Conservation (phyloP, 352 stramenopile genomes). For the Phytophthora rubi region DNA sequence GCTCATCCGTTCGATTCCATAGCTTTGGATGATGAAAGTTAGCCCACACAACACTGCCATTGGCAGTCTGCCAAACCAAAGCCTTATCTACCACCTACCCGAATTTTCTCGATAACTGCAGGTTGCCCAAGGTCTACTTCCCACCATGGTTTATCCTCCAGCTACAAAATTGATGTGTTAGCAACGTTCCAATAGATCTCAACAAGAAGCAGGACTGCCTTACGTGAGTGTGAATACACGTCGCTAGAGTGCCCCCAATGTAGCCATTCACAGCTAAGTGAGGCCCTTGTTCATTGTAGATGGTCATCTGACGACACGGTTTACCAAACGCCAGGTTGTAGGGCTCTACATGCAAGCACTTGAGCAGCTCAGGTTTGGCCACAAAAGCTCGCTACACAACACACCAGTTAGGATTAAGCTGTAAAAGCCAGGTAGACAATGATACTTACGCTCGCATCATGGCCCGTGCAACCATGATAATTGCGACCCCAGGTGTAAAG, state of each 20-base stretch:
- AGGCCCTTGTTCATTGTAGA: constrained; percentile 91
- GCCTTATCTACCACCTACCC: constrained; percentile 34
- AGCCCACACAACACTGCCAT: neutral
- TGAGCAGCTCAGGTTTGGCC: constrained; percentile 72
- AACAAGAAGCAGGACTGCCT: constrained; percentile 1
- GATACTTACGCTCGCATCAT: constrained; percentile 47
- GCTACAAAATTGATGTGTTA: constrained; percentile 26
- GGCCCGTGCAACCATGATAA: constrained; percentile 89
- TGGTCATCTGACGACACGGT: constrained; percentile 80
- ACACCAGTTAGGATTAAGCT: too few species aligned
- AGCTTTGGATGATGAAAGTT: constrained; percentile 56
- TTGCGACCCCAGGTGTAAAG: constrained; percentile 95
- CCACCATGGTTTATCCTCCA: constrained; percentile 94
- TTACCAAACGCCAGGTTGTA: constrained; percentile 90
- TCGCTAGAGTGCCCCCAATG: constrained; percentile 61
- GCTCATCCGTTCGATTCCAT: constrained; percentile 93
- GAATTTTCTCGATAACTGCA: constrained; percentile 79
- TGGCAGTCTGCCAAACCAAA: neutral
- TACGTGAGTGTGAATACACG: constrained; percentile 91
- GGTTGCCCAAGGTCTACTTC: constrained; percentile 91
- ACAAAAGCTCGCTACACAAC: constrained; percentile 67
- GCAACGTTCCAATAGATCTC: neutral
- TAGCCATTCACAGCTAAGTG: constrained; percentile 88
- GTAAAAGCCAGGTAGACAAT: neutral
- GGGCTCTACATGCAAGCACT: constrained; percentile 84